Conservation (phyloP, 768 basidiomycete genomes). For the Agaricus blazei region DNA sequence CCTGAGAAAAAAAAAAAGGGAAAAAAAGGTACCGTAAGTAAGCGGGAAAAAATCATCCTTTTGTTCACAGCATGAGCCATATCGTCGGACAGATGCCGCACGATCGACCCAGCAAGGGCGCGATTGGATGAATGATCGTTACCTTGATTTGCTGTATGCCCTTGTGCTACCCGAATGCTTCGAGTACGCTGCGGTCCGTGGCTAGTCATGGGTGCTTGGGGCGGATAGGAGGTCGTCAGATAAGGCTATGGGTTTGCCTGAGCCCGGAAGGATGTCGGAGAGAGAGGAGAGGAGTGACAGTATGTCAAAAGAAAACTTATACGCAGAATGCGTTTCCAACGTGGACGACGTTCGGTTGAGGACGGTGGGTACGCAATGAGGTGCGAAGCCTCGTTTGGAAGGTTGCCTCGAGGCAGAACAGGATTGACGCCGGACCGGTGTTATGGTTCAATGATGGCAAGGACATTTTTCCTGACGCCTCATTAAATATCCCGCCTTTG, state of each 20-base stretch:
- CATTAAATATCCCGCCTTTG: conserved; percentile 1
- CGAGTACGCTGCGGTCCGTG: conserved; percentile 56
- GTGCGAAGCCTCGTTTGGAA: conserved; percentile 12
- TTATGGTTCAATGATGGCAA: conserved; percentile 6
- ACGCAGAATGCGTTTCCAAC: conserved; percentile 11
- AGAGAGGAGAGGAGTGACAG: background rate
- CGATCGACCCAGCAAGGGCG: conserved; percentile 10
- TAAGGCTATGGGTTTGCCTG: background rate
- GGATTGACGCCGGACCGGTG: conserved; percentile 10
- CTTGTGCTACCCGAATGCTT: conserved; percentile 32
- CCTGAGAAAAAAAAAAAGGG: conserved; percentile 12
- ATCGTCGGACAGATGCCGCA: conserved; percentile 15
- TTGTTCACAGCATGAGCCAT: conserved; percentile 11
- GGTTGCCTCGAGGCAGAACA: conserved; percentile 26
- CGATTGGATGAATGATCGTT: conserved; percentile 20
- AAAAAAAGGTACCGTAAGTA: conserved; percentile 18
- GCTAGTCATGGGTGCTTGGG: conserved; percentile 41
- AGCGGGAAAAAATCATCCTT: background rate
- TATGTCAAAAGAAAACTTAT: conserved; percentile 3
- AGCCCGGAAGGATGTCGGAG: background rate
- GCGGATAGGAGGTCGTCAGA: background rate
- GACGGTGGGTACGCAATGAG: conserved; percentile 11
- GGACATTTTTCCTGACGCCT: background rate
- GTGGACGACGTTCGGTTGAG: conserved; percentile 1
- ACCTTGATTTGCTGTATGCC: conserved; percentile 47